Base-by-base conservation (phyloP, 768 basidiomycete species). In the Cystobasidium ongulense region DNA sequence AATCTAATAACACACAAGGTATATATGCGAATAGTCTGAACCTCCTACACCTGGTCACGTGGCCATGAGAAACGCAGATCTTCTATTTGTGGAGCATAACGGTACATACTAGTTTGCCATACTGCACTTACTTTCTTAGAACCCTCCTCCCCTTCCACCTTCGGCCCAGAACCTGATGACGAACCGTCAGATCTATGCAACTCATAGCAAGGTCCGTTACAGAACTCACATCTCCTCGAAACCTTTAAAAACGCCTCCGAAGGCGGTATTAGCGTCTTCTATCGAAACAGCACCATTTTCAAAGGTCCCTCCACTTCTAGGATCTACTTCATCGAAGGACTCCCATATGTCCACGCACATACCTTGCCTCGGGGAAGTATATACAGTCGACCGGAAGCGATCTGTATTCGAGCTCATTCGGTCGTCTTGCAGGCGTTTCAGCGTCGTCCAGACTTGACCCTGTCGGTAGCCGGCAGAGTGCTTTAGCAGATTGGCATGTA, bases 401-500 rank as follows among this genome's bases (percentile, higher is more conserved):
- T 59, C 66, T 0, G 17, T 21, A 0, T 52, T 21, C 17, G 1
- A 18, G n/a, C 41, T 18, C 18, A 75, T 53, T n/a, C 25, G 59
- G 23, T 77, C 76, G 29, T 72, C 46, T 0, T n/a, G 21, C 23
- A 72, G 43, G 15, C 25, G 36, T 65, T 80, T 80, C 73, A 80
- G 38, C 23, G 63, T 43, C 15, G 72, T 63, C 53, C 76, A 78
- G 1, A 74, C 73, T 23, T 29, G 13, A 17, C 78, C 77, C 1
- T 50, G 72, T 1, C 46, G 62, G 41, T 67, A 54, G n/a, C 65
- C 75, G 18, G 75, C 74, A 33, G 80, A 76, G 67, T 82, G 81
- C 74, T 83, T 83, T 41, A 83, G 78, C 50, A 82, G 76, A 71
- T 83, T 83, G 13, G 80, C 80, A 64, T 82, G 82, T 23, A 80